phyloP scores from a whole-genome alignment of 257 asterid species.

The Solanum gandarillasii region DNA sequence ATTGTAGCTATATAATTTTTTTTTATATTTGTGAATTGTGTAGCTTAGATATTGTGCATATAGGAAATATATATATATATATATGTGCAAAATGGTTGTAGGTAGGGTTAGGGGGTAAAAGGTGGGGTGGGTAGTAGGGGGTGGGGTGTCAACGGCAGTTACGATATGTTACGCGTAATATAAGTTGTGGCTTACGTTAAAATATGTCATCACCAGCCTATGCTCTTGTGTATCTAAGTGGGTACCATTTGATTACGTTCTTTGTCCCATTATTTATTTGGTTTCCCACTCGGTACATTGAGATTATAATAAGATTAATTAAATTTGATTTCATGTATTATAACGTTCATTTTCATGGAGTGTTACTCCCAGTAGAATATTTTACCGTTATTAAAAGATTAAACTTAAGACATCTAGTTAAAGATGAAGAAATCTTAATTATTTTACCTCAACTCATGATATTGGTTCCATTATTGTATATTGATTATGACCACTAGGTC shows the following conservation, averaged over 20 bases:
- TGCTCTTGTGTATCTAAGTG: background rate
- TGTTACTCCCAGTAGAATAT: too few relatives aligned
- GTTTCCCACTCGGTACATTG: fast-evolving
- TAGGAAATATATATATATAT: background rate
- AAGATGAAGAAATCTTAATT: too few relatives aligned
- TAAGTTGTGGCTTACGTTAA: slow-evolving; percentile 29
- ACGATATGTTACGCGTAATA: slow-evolving; percentile 26
- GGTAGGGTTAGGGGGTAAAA: background rate
- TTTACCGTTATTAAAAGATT: too few relatives aligned
- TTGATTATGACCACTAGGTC: background rate
- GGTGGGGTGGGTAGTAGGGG: background rate
- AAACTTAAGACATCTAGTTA: too few relatives aligned
- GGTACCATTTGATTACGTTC: background rate
- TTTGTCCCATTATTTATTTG: background rate
- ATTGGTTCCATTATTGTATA: background rate
- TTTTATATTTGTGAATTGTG: background rate
- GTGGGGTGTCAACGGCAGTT: slow-evolving; percentile 18
- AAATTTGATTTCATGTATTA: background rate
- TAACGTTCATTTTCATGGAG: too few relatives aligned
- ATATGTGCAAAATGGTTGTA: background rate
- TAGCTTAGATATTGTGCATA: background rate
- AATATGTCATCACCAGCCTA: slow-evolving; percentile 8
- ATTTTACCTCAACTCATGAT: background rate
- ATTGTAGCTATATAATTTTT: background rate
- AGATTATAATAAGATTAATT: background rate